Base-by-base conservation (phyloP, 768 basidiomycete species). In the Lanmaoa pseudosensibilis region DNA sequence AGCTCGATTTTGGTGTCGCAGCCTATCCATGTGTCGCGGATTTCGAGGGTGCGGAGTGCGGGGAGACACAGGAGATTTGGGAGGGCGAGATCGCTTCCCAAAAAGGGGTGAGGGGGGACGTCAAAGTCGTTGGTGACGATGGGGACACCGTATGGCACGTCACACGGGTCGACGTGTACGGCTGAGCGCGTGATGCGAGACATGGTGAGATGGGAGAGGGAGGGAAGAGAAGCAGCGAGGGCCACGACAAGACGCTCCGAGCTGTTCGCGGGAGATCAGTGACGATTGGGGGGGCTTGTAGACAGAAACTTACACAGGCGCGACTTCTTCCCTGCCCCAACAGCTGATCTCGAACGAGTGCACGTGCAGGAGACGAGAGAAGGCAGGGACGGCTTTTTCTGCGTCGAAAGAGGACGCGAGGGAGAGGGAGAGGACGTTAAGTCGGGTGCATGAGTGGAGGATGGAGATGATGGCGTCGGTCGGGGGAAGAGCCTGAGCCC, bases 11-110 rank as follows among this genome's bases (percentile, higher is more conserved):
- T 59, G 30, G 68, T 49, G 52, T 71, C 70, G 33, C 69, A 68
- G 16, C 86, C 87, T 54, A 90, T 78, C 71, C 88, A 88, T 0
- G 86, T 88, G 65, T 88, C 87, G 54, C 79, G 80, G 63, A 90
- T 82, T 41, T 78, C 77, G 60, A 90, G 84, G 59, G 78, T 79
- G 30, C 75, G 78, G 38, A 90, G 82, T 44, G 81, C 76, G 8
- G 85, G 79, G 46, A 90, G 77, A 60, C 80, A 79, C 47, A 90
- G 78, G 51, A 90, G 81, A 13, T 81, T 83, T 2, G 88, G 87
- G 2, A 90, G 80, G 19, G 75, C 77, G 49, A 90, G 83, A 39
- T 82, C 79, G 19, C 79, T 70, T 37, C 82, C 85, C 56, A 85
- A 72, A 43, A 75, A 15, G 50, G 80, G 76, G 71, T 84, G 82